Conservation (phyloP, 2,329 filamentous ascomycete species). For the Sordariomycetes sp. region DNA sequence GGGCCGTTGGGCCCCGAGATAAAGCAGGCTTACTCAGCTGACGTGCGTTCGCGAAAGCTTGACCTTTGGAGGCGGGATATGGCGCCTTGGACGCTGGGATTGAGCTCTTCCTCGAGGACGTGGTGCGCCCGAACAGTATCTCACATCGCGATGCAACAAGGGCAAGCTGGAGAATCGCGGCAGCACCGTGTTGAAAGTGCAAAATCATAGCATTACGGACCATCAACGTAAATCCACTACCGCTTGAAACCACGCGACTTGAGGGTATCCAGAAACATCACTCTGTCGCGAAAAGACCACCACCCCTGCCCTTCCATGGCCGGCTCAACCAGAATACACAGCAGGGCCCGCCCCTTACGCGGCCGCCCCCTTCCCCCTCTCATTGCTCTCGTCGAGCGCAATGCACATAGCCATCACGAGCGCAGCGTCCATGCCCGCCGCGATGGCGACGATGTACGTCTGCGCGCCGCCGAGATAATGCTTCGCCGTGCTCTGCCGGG, state of each 20-base stretch:
- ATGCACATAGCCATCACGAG: slow-evolving; percentile 58
- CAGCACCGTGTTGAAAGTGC: no score
- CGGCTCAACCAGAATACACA: no score
- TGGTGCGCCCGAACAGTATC: no score
- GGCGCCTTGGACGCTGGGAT: not conserved
- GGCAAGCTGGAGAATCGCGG: no score
- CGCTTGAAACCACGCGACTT: no score
- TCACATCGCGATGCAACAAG: no score
- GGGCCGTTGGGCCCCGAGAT: not conserved
- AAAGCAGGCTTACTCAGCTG: slow-evolving; percentile 2
- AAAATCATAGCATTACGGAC: no score
- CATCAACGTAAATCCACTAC: no score
- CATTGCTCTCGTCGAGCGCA: slow-evolving; percentile 54
- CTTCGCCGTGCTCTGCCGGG: slow-evolving; percentile 44
- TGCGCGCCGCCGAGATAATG: slow-evolving; percentile 51
- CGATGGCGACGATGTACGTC: slow-evolving; percentile 54
- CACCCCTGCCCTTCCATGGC: no score
- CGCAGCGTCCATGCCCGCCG: slow-evolving; percentile 55
- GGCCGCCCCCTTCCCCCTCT: not conserved
- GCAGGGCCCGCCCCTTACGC: not conserved
- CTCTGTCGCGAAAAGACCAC: no score
- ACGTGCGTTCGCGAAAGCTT: not conserved
- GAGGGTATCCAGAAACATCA: no score
- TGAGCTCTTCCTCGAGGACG: no score
- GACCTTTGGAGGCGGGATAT: not conserved